Percentiles rank a stretch among this genome's conserved stretches.
Evolutionary conservation across 805 yeast genomes (phyloP).

Genomic region (Candida berthetii): DNA sequence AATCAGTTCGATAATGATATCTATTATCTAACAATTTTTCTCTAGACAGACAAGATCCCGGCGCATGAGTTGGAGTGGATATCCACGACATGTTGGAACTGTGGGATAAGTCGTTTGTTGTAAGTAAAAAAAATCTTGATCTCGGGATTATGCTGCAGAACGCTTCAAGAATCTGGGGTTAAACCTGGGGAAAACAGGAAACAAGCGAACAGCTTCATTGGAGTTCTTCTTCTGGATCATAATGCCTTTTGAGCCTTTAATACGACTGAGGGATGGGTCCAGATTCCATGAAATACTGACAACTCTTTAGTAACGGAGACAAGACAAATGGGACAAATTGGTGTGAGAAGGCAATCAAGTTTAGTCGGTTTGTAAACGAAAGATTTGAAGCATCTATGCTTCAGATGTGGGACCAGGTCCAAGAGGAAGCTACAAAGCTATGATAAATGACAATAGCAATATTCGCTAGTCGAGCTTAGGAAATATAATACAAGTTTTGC

Average conservation of each 20-base stretch:
- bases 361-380: slow-evolving; percentile 20
- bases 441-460: neutral
- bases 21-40: neutral
- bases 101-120: slow-evolving; percentile 23
- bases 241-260: too few relatives aligned
- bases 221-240: too few relatives aligned
- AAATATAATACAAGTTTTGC: too few relatives aligned
- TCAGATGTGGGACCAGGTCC: slow-evolving; percentile 23
- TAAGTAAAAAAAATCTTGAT: neutral
- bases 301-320: slow-evolving; percentile 15
- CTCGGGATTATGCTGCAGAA: neutral
- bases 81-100: slow-evolving; percentile 31
- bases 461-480: neutral
- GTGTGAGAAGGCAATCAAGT: slow-evolving; percentile 22
- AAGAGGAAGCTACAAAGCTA: slow-evolving; percentile 1
- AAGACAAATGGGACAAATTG: slow-evolving; percentile 17
- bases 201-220: neutral
- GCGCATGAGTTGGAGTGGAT: slow-evolving; percentile 29
- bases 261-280: neutral
- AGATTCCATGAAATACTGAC: neutral
- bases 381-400: slow-evolving; percentile 18
- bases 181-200: slow-evolving; percentile 2
- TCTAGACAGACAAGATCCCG: slow-evolving; percentile 4
- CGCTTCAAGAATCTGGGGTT: neutral
- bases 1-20: neutral